Base-by-base conservation (phyloP, 495 filamentous ascomycete genomes). In the Daldinia loculata region DNA sequence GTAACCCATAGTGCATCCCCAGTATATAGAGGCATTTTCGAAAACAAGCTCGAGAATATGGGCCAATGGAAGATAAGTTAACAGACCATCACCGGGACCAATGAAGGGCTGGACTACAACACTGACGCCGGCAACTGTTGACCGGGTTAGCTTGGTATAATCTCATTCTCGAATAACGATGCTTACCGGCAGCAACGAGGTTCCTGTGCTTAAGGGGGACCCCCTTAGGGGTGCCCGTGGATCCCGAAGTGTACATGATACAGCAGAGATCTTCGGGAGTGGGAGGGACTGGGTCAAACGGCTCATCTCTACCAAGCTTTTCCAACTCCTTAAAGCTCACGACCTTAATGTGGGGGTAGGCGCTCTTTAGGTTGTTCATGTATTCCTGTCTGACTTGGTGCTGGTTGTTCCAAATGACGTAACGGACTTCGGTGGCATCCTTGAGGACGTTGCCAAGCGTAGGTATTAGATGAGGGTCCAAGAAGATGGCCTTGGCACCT, bases 231-330 rank as follows among this genome's bases (percentile, higher is more conserved):
- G 94, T 88, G 56, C 95, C 95, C 4, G 95, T 99, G n/a, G 95
- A 97, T 48, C 95, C 95, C 32, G 95, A 98, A 2, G 95, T 99
- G 84, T 98, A 99, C 95, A 99, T 99, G 79, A 99, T 97, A 78
- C 95, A 97, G 86, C 92, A 95, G 12, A 99, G 87, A 77, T 97
- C 95, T 56, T 97, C 92, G 2, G 92, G 86, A 27, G 83, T 80
- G 3, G 95, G 94, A 41, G 93, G 91, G 17, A 92, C 89, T 17
- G 92, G 88, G 8, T 98, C 94, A 51, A 89, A 88, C 8, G 87
- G 89, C 76, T 96, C 95, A 67, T 92, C 89, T 79, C 93, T 87
- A 74, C 95, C 95, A 48, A 92, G 82, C 81, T 95, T 89, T 67
- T 88, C 80, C 65, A 99, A 82, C 43, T 98, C 93, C 59, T 97